phyloP scores from a whole-genome alignment of 2,329 filamentous ascomycete genomes.

The Sclerotinia borealis region DNA sequence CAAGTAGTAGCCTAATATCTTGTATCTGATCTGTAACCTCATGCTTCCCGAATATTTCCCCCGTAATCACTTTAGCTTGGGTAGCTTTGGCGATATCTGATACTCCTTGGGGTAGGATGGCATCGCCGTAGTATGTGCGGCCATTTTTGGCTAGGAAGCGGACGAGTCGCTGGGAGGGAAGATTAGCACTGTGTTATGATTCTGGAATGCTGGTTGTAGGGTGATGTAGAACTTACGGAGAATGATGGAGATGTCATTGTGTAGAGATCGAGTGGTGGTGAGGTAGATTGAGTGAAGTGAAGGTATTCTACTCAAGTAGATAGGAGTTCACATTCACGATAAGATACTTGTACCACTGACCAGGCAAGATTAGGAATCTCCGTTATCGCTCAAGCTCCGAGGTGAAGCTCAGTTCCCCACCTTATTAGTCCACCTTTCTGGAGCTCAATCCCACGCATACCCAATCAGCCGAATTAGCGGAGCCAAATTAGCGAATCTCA shows the following conservation, averaged over 20 bases:
- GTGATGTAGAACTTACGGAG: slow-evolving; percentile 36
- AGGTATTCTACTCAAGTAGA: neutral
- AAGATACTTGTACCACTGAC: too few relatives aligned
- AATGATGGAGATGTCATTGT: slow-evolving; percentile 37
- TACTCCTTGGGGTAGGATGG: slow-evolving; percentile 56
- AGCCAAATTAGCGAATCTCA: too few relatives aligned
- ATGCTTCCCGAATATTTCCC: slow-evolving; percentile 60
- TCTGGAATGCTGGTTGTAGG: neutral
- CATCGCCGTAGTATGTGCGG: slow-evolving; percentile 66
- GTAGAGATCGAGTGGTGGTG: neutral
- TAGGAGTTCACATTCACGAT: neutral
- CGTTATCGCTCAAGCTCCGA: neutral
- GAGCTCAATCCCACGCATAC: too few relatives aligned
- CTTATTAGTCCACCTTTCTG: neutral
- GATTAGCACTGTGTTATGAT: slow-evolving; percentile 1
- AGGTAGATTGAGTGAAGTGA: neutral
- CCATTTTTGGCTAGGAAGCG: slow-evolving; percentile 69
- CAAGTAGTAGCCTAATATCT: slow-evolving; percentile 50
- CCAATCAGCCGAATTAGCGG: too few relatives aligned
- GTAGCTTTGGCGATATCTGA: slow-evolving; percentile 55
- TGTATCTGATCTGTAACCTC: slow-evolving; percentile 56
- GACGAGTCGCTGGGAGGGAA: slow-evolving; percentile 53
- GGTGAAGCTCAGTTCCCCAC: neutral
- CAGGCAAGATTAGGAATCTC: neutral
- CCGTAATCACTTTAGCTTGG: slow-evolving; percentile 56